A percentile compares a stretch with the other conserved stretches of the same genome.
Evolutionary conservation across 495 filamentous ascomycete genomes (phyloP).

Genomic region (Chaetomium fimeti): DNA sequence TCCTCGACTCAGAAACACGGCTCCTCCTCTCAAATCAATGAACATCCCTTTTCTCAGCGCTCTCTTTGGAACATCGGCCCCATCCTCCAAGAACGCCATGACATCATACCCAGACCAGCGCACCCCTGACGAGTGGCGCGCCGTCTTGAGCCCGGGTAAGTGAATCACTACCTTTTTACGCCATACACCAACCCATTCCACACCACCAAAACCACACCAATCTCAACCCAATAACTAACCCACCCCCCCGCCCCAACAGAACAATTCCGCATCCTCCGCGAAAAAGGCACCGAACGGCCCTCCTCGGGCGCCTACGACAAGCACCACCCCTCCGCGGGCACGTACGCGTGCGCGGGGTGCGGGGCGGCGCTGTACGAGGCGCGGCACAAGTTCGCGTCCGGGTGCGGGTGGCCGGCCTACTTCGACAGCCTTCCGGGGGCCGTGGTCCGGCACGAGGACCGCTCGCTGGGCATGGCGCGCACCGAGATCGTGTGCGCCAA

Average conservation of each 20-base stretch:
- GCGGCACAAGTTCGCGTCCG: constrained; percentile 88
- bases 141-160: constrained; percentile 72
- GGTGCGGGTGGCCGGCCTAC: constrained; percentile 97
- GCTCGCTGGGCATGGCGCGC: constrained; percentile 73
- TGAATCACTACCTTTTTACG: neutral
- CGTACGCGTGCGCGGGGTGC: constrained; percentile 86
- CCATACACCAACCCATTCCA: neutral
- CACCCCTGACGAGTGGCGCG: constrained; percentile 80
- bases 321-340: constrained; percentile 69
- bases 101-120: constrained; percentile 71
- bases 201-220: constrained; percentile 8
- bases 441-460: constrained; percentile 75
- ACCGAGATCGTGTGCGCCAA: constrained; percentile 92
- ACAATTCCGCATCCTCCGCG: constrained; percentile 87
- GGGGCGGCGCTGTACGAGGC: constrained; percentile 85
- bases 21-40: constrained; percentile 52
- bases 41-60: constrained; percentile 74
- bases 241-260: constrained; percentile 48
- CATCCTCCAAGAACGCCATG: constrained; percentile 51
- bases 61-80: constrained; percentile 65
- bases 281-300: constrained; percentile 85
- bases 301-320: constrained; percentile 82
- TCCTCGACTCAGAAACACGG: constrained; percentile 5
- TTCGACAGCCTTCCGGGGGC: constrained; percentile 91
- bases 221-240: neutral